Evolutionary conservation across 2,329 filamentous ascomycete species (phyloP).

Genomic region (Colletotrichum truncatum): DNA sequence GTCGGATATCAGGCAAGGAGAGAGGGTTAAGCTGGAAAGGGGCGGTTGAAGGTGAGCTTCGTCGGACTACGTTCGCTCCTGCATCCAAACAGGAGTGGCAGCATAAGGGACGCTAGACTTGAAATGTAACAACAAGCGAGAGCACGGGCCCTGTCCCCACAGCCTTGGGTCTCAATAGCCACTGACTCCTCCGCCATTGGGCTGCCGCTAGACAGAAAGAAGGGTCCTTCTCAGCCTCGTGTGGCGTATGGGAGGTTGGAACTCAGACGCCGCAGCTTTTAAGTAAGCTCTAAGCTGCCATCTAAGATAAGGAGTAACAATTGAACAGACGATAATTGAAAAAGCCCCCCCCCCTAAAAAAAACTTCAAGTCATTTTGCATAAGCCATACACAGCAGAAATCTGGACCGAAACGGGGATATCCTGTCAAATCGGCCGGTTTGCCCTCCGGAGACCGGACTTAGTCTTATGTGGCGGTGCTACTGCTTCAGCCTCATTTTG

Average conservation of each 20-base stretch:
- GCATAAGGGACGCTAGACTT: slow-evolving; percentile 29
- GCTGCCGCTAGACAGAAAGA: slow-evolving; percentile 2
- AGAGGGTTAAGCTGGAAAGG: slow-evolving; percentile 30
- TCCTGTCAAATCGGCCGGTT: not conserved
- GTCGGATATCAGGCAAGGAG: slow-evolving; percentile 29
- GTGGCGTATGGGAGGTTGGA: slow-evolving; percentile 19
- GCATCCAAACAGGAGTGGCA: slow-evolving; percentile 30
- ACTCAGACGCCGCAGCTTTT: not conserved
- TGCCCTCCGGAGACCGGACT: not conserved
- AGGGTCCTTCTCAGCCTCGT: slow-evolving; percentile 28
- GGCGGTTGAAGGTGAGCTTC: slow-evolving; percentile 32
- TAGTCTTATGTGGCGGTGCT: slow-evolving; percentile 18
- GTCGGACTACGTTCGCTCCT: slow-evolving; percentile 31
- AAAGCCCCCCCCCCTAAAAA: not conserved
- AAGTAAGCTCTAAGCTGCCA: not conserved
- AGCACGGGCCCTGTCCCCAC: slow-evolving; percentile 25
- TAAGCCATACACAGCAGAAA: not conserved
- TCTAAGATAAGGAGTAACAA: not conserved
- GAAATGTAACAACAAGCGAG: slow-evolving; percentile 29
- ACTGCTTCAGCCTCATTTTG: slow-evolving; percentile 7
- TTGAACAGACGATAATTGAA: not conserved
- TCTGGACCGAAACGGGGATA: not conserved
- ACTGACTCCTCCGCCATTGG: slow-evolving; percentile 23
- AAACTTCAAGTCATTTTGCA: not conserved
- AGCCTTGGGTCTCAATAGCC: slow-evolving; percentile 17